Conservation (phyloP, 2,329 filamentous ascomycete species). For the Ceratocystiopsis minuta region DNA sequence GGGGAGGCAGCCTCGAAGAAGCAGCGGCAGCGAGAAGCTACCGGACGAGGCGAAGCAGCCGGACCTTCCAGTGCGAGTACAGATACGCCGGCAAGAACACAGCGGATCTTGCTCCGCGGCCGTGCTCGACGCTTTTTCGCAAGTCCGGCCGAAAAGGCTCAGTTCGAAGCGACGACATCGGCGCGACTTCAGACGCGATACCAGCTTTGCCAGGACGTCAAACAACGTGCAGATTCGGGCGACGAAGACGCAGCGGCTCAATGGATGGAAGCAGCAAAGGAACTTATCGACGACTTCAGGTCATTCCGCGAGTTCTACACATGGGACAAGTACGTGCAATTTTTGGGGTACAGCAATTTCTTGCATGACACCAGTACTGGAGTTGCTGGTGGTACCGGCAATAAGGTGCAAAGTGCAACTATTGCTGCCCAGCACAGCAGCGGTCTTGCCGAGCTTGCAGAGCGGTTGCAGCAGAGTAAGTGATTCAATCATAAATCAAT, state of each 20-base stretch:
- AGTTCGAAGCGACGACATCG: conserved; percentile 14
- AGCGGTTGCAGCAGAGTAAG: conserved; percentile 36
- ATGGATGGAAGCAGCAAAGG: conserved; percentile 42
- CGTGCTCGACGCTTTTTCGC: conserved; percentile 10
- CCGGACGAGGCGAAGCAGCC: conserved; percentile 1
- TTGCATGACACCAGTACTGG: conserved; percentile 15
- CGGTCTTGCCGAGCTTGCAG: conserved; percentile 36
- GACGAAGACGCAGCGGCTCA: conserved; percentile 24
- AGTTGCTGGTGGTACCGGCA: too few relatives aligned
- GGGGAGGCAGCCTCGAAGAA: conserved; percentile 7
- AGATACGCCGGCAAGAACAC: neutral
- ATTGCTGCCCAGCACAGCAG: conserved; percentile 14
- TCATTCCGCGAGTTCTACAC: conserved; percentile 46
- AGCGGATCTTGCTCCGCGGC: too few relatives aligned
- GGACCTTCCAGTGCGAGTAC: neutral
- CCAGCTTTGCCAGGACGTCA: conserved; percentile 24
- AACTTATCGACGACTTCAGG: conserved; percentile 44
- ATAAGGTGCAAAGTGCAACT: too few relatives aligned
- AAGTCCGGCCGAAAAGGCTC: conserved; percentile 11
- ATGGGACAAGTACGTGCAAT: conserved; percentile 46
- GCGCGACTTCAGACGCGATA: conserved; percentile 19
- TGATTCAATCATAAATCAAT: conserved; percentile 3
- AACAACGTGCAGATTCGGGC: conserved; percentile 15
- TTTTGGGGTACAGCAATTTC: conserved; percentile 25
- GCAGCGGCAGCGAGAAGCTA: conserved; percentile 11